Conservation (phyloP, 441 rosid species). For the Gossypium gossypioides region DNA sequence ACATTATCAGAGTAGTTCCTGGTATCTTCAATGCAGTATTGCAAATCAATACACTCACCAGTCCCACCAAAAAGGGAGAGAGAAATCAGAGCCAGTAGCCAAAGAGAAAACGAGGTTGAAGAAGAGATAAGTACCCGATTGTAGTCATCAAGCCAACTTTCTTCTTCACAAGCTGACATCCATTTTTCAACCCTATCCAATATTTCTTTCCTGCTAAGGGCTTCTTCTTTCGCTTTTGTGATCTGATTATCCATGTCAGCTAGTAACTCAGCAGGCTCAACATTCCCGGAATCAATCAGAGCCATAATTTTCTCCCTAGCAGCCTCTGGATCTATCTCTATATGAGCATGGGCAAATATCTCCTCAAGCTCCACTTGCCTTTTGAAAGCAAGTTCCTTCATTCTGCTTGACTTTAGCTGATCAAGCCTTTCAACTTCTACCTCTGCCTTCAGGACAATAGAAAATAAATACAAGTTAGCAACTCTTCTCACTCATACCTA, state of each 20-base stretch:
- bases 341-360: conserved; percentile 65
- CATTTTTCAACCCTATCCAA: conserved; percentile 95
- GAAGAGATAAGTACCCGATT: conserved; percentile 46
- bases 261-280: conserved; percentile 78
- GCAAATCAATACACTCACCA: not conserved
- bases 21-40: not conserved
- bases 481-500: not conserved
- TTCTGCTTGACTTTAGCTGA: conserved; percentile 79
- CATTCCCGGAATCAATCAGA: conserved; percentile 63
- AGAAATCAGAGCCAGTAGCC: not conserved
- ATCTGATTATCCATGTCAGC: conserved; percentile 91
- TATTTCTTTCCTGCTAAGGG: conserved; percentile 84
- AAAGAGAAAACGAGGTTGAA: not conserved
- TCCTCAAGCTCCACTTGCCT: conserved; percentile 88
- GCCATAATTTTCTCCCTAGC: conserved; percentile 82
- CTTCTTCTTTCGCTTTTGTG: conserved; percentile 79
- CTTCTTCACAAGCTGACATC: conserved; percentile 99
- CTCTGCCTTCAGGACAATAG: conserved; percentile 46
- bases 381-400: conserved; percentile 92
- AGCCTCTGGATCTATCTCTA: conserved; percentile 69
- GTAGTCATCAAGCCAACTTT: conserved; percentile 97
- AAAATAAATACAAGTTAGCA: conserved; percentile 15
- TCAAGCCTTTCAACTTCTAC: conserved; percentile 94
- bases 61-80: not conserved
- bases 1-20: not conserved